A percentile compares a stretch with the other conserved stretches of the same genome.
Conservation (phyloP, 1,284 basidiomycete genomes). For the Sporisorium graminicola region DNA sequence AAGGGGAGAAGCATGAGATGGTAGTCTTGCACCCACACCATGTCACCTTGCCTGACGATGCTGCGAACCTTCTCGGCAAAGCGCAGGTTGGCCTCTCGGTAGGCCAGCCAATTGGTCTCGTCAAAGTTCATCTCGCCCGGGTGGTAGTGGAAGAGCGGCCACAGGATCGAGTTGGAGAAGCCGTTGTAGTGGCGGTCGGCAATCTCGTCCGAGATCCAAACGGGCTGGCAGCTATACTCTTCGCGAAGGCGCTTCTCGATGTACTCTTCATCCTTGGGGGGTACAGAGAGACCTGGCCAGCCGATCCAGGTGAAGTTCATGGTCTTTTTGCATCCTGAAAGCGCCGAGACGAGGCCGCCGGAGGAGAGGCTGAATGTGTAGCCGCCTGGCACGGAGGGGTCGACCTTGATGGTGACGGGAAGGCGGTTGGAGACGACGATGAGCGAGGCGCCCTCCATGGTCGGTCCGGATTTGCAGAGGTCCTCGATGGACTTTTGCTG, state of each 20-base stretch:
- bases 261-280: slow-evolving; percentile 59
- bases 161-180: slow-evolving; percentile 99
- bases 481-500: slow-evolving; percentile 42
- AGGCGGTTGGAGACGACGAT: slow-evolving; percentile 96
- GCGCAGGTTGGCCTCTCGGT: slow-evolving; percentile 93
- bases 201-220: slow-evolving; percentile 96
- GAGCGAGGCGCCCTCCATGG: slow-evolving; percentile 73
- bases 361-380: slow-evolving; percentile 66
- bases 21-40: slow-evolving; percentile 87
- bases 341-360: slow-evolving; percentile 67
- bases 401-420: slow-evolving; percentile 73
- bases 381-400: slow-evolving; percentile 62
- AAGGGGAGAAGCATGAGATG: slow-evolving; percentile 93
- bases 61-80: slow-evolving; percentile 89
- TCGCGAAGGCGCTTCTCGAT: slow-evolving; percentile 79
- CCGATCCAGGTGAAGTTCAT: slow-evolving; percentile 70
- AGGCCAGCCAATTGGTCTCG: slow-evolving; percentile 96
- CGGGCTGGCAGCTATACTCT: slow-evolving; percentile 96
- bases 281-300: slow-evolving; percentile 67
- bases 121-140: slow-evolving; percentile 89
- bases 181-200: slow-evolving; percentile 96
- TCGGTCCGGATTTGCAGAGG: slow-evolving; percentile 24
- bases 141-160: slow-evolving; percentile 99
- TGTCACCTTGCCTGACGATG: slow-evolving; percentile 80
- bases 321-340: slow-evolving; percentile 65